Percentiles rank a stretch among this genome's conserved stretches.
phyloP scores from a whole-genome alignment of 1,139 yeast species.

The Groenewaldozyma sp. region DNA sequence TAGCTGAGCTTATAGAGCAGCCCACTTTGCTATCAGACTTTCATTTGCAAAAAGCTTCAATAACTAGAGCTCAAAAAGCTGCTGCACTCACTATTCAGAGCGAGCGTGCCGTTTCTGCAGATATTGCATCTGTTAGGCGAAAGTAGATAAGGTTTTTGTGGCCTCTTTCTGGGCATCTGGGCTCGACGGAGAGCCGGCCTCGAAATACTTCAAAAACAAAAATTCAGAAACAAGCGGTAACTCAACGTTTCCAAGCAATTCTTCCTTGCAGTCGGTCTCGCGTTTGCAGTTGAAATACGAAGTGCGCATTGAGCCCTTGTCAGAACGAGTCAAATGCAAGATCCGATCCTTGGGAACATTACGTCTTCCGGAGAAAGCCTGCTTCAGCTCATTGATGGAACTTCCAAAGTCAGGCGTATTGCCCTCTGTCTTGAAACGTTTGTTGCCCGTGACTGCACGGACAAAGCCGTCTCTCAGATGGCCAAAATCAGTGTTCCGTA shows the following conservation, averaged over 20 bases:
- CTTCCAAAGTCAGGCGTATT: slow-evolving; percentile 24
- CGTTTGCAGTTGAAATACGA: slow-evolving; percentile 28
- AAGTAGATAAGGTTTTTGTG: slow-evolving; percentile 8
- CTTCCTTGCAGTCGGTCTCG: slow-evolving; percentile 28
- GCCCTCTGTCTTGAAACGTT: slow-evolving; percentile 27
- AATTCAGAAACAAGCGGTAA: slow-evolving; percentile 42
- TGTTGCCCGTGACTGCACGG: slow-evolving; percentile 59
- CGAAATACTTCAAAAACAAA: slow-evolving; percentile 50
- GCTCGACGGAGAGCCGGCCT: slow-evolving; percentile 53
- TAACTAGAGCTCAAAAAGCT: slow-evolving; percentile 45
- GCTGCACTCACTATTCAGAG: slow-evolving; percentile 42
- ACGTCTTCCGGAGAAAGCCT: slow-evolving; percentile 31
- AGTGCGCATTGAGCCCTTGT: slow-evolving; percentile 39
- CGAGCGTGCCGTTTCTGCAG: slow-evolving; percentile 25
- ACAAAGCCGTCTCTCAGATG: slow-evolving; percentile 86
- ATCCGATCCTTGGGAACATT: slow-evolving; percentile 49
- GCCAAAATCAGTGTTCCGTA: slow-evolving; percentile 79
- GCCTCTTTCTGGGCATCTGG: slow-evolving; percentile 27
- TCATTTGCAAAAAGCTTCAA: slow-evolving; percentile 18
- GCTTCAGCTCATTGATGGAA: slow-evolving; percentile 30
- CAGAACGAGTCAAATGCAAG: slow-evolving; percentile 40
- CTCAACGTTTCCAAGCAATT: slow-evolving; percentile 29
- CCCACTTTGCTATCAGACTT: slow-evolving; percentile 19
- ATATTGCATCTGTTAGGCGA: slow-evolving; percentile 9
- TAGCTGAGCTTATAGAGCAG: slow-evolving; percentile 29